Base-by-base conservation (phyloP, 768 basidiomycete genomes). In the Phanerodontia chrysosporium region DNA sequence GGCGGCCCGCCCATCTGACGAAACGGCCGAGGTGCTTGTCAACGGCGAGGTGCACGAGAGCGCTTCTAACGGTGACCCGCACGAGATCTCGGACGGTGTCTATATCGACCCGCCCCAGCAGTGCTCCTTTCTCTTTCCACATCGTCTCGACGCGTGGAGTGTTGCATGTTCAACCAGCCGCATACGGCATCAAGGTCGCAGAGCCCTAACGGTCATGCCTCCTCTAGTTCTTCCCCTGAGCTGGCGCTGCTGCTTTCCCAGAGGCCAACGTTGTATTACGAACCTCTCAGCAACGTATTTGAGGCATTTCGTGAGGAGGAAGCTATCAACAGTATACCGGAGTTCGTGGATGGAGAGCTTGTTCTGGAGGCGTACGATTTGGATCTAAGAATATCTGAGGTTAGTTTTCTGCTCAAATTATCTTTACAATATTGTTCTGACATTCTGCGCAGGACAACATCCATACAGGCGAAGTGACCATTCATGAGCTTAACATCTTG, bases 201-300 rank as follows among this genome's bases (percentile, higher is more conserved):
- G n/a, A 68, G 61, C 46, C 66, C 60, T 45, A 44, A 28, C 18
- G 51, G 24, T 18, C 54, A 58, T 46, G 48, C 67, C 1, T 59
- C 65, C 0, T 56, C 55, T 3, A 58, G 46, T 52, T 46, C 48
- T 27, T 22, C 58, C 21, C 51, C 45, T 3, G 42, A 57, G 1
- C 52, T 63, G 14, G 45, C 46, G n/a, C 67, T 89, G 6, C 73
- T 92, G 49, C 77, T 92, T 58, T 79, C 83, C 48, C 75, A 83
- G 58, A 78, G 74, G 18, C 89, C 89, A 2, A 87, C 83, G 3
- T 75, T 92, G 7, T 92, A 89, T 70, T 92, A 91, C 64, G 89
- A 91, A 68, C 84, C 89, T 28, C 67, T 92, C 48, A 81, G 80
- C 45, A 76, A 72, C 58, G 81, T 91, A 21, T 91, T 92, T 65